Evolutionary conservation across 2,329 filamentous ascomycete species (phyloP).

Genomic region (Fusarium agapanthi): DNA sequence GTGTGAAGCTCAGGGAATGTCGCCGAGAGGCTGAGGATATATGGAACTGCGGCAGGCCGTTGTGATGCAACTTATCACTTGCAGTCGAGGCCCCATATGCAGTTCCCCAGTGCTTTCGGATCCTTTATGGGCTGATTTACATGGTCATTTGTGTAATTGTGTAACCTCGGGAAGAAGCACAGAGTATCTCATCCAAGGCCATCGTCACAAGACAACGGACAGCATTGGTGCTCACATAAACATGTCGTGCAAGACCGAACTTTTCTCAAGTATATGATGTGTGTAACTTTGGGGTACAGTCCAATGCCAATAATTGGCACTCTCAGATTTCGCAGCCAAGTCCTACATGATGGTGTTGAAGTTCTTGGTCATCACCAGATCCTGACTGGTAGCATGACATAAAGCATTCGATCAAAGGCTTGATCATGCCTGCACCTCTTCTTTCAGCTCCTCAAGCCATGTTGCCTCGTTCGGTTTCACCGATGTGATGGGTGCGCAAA

Average conservation of each 20-base stretch:
- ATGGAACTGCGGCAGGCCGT: not conserved
- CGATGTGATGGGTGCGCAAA: not conserved
- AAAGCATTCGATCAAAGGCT: not conserved
- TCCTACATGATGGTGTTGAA: not conserved
- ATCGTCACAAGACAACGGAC: not conserved
- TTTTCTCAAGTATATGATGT: not conserved
- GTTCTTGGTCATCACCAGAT: not conserved
- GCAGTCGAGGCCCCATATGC: not conserved
- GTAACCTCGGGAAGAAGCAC: not conserved
- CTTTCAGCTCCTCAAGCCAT: not conserved
- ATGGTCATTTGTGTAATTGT: not conserved
- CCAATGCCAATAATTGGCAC: not conserved
- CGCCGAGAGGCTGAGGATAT: not conserved
- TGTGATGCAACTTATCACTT: not conserved
- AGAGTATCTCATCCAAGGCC: not conserved
- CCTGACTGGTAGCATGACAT: not conserved
- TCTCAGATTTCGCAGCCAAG: not conserved
- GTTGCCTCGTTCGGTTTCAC: not conserved
- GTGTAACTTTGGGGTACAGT: not conserved
- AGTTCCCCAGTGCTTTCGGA: not conserved
- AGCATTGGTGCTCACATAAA: not conserved
- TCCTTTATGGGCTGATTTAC: not conserved
- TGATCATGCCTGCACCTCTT: not conserved
- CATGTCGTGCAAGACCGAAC: not conserved
- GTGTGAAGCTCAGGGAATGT: not conserved